phyloP scores from a whole-genome alignment of 1,284 basidiomycete species.

The Trametes pubescens region DNA sequence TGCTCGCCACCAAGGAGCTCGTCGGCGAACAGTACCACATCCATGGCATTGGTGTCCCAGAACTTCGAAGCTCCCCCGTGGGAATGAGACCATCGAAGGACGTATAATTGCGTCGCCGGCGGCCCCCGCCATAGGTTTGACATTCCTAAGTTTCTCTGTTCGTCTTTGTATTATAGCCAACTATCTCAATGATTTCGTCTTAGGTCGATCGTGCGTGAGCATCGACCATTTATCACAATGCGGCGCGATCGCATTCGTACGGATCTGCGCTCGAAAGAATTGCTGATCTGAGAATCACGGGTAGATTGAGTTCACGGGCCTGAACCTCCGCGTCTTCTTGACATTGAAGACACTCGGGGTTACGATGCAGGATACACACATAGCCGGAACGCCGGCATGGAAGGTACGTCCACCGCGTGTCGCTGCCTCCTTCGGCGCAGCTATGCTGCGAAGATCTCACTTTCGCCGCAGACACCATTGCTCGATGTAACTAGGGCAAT shows the following conservation, averaged over 20 bases:
- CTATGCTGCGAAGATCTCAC: background rate
- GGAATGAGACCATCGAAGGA: slow-evolving; percentile 27
- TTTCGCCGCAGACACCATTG: background rate
- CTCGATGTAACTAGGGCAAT: slow-evolving; percentile 6
- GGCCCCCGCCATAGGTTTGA: background rate
- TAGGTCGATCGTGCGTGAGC: background rate
- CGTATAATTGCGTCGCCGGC: slow-evolving; percentile 8
- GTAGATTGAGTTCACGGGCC: background rate
- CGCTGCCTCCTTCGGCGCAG: background rate
- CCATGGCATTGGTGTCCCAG: slow-evolving; percentile 62
- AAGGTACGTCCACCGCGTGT: background rate
- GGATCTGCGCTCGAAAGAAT: background rate
- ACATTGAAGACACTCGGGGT: background rate
- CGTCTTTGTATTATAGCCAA: background rate
- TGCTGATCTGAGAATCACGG: background rate
- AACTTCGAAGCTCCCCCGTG: slow-evolving; percentile 15
- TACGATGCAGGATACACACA: background rate
- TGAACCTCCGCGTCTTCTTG: background rate
- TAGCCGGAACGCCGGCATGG: slow-evolving; percentile 9
- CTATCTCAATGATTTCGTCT: background rate
- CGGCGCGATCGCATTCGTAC: background rate
- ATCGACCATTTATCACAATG: background rate
- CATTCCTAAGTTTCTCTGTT: background rate
- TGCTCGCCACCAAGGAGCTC: slow-evolving; percentile 80
- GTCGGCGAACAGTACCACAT: slow-evolving; percentile 86